Conservation (phyloP, 768 basidiomycete genomes). For the Nevesoporus exiguus region DNA sequence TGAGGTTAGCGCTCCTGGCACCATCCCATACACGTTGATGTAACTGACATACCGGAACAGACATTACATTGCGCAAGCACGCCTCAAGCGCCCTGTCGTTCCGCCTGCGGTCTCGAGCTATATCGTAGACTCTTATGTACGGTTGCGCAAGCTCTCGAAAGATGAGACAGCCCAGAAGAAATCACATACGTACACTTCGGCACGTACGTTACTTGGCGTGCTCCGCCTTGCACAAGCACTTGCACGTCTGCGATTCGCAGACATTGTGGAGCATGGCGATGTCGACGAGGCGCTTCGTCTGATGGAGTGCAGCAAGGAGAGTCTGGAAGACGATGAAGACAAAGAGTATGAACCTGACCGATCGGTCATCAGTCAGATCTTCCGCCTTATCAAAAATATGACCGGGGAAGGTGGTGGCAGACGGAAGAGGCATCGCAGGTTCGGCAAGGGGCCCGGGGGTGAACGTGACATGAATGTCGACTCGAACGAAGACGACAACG, state of each 20-base stretch:
- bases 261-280: constrained; percentile 76
- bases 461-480: constrained; percentile 70
- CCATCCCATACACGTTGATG: neutral
- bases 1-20: constrained; percentile 57
- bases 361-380: constrained; percentile 80
- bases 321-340: constrained; percentile 76
- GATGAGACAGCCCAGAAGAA: constrained; percentile 87
- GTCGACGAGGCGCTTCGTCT: constrained; percentile 95
- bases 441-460: constrained; percentile 68
- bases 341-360: constrained; percentile 68
- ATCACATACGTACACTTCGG: constrained; percentile 91
- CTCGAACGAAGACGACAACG: constrained; percentile 65
- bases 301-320: constrained; percentile 96
- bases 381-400: constrained; percentile 90
- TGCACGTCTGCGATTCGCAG: constrained; percentile 84
- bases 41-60: constrained; percentile 37
- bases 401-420: constrained; percentile 41
- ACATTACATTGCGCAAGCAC: constrained; percentile 92
- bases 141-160: constrained; percentile 88
- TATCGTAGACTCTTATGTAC: constrained; percentile 93
- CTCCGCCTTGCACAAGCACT: constrained; percentile 93
- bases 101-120: constrained; percentile 86
- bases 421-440: constrained; percentile 45
- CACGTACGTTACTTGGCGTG: constrained; percentile 91
- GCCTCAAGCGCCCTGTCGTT: constrained; percentile 85